Evolutionary conservation across 2,329 filamentous ascomycete species (phyloP).

Genomic region (Cercospora zeina): DNA sequence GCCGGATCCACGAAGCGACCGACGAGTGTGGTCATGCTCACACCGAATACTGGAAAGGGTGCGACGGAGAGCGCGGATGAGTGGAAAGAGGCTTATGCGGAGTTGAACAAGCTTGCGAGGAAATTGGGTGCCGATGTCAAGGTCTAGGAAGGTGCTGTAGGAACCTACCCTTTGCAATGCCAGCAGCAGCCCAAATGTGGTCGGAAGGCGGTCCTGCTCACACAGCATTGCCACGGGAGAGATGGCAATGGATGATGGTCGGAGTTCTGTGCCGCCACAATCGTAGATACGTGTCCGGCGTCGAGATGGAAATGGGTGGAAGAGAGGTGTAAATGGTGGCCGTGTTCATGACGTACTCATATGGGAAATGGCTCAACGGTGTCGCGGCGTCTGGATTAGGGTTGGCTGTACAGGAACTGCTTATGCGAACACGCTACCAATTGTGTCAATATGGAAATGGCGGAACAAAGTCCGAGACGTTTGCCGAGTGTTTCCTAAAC

Average conservation of each 20-base stretch:
- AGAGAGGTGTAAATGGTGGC: neutral
- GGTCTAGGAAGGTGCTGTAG: slow-evolving; percentile 42
- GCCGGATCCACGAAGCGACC: slow-evolving; percentile 94
- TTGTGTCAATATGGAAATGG: slow-evolving; percentile 6
- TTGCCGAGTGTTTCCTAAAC: neutral
- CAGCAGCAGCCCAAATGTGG: neutral
- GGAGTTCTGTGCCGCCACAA: neutral
- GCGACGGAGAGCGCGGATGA: slow-evolving; percentile 55
- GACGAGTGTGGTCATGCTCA: slow-evolving; percentile 90
- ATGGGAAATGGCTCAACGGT: neutral
- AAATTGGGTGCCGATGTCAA: slow-evolving; percentile 61
- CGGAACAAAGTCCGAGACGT: neutral
- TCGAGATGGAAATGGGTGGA: neutral
- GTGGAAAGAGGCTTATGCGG: slow-evolving; percentile 60
- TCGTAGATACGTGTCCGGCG: neutral
- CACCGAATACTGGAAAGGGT: slow-evolving; percentile 52
- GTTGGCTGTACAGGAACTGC: slow-evolving; percentile 1
- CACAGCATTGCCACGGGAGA: neutral
- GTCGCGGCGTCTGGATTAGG: slow-evolving; percentile 2
- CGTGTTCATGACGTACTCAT: neutral
- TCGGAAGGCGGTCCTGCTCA: neutral
- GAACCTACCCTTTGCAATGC: neutral
- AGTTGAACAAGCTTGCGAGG: slow-evolving; percentile 59
- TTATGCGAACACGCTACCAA: neutral
- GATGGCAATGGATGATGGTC: neutral